phyloP scores from a whole-genome alignment of 345 rosid species.

The Combretum micranthum region DNA sequence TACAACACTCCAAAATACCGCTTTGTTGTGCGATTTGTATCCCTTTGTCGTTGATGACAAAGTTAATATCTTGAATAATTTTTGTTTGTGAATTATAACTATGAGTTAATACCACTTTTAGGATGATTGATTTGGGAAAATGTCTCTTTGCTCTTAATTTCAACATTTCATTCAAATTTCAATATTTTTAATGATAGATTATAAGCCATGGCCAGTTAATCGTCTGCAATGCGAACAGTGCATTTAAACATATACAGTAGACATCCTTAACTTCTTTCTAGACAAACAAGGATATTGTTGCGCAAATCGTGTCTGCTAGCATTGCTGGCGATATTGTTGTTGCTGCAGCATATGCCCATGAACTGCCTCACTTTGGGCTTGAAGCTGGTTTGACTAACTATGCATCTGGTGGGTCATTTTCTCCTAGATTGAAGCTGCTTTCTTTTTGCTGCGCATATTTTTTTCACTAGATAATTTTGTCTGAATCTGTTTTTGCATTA shows the following conservation, averaged over 20 bases:
- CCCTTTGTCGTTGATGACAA: constrained; percentile 12
- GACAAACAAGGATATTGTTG: constrained; percentile 60
- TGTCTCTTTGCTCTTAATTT: too few relatives aligned
- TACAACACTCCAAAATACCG: constrained; percentile 83
- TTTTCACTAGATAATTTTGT: not conserved
- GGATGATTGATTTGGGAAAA: too few relatives aligned
- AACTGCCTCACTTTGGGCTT: constrained; percentile 54
- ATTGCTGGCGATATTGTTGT: constrained; percentile 54
- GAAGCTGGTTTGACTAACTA: constrained; percentile 64
- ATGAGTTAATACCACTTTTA: too few relatives aligned
- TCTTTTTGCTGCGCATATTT: not conserved
- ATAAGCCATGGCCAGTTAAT: too few relatives aligned
- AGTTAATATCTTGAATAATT: too few relatives aligned
- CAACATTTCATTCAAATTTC: too few relatives aligned
- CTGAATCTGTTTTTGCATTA: constrained; percentile 6
- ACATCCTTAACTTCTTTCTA: constrained; percentile 22
- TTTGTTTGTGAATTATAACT: not conserved
- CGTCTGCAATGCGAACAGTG: too few relatives aligned
- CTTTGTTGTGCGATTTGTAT: constrained; percentile 72
- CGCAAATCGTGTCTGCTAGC: constrained; percentile 48
- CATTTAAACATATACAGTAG: not conserved
- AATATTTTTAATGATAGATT: too few relatives aligned
- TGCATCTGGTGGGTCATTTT: constrained; percentile 45
- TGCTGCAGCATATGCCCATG: constrained; percentile 65
- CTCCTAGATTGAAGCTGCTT: not conserved